Evolutionary conservation across 176 grass and related monocot species (phyloP), one percentile per base, ranked within the genome.

Genomic region (bread wheat (Triticum aestivum)): DNA sequence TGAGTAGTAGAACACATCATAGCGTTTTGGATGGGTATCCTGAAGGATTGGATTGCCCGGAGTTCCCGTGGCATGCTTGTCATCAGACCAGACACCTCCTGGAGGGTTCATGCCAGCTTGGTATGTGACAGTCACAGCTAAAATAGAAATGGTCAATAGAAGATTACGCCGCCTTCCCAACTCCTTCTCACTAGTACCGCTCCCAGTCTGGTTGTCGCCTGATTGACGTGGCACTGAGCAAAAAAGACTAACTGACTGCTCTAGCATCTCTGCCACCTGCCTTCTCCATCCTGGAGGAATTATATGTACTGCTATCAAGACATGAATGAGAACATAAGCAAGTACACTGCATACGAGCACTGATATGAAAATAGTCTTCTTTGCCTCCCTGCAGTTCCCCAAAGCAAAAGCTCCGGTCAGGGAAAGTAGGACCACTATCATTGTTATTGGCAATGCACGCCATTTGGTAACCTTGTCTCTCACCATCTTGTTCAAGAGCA

Each of bases 71-170:
- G 5, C 38, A 47, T 32, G 0, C 32, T 32, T 0, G 32, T 32
- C 32, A 32, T 90, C 88, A 51, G 83, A 76, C 83, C 83, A 86
- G 62, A 90, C 70, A 29, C 88, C 64, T 77, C 88, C 83, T 30
- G 88, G 88, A 69, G 88, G 88, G 30, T 71, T 90, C 71, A 90
- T 67, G 37, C 88, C 88, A 85, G 88, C 88, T 86, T 89, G 83
- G 62, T 86, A 89, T 4, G 88, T 89, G 70, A 89, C 70, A 9
- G 83, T 86, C 3, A 72, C 88, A 17, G 83, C 37, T 11, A 90
- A 79, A 85, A 86, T 14, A 51, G 88, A 51, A 27, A 90, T 38
- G 20, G 18, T 77, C 38, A 90, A 18, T 5, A 86, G 8, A 8
- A 90, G 70, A 77, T 82, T 86, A 62, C 63, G 78, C 49, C 71